Evolutionary conservation across 1,139 yeast species (phyloP).

Genomic region (Blastobotrys illinoisensis): DNA sequence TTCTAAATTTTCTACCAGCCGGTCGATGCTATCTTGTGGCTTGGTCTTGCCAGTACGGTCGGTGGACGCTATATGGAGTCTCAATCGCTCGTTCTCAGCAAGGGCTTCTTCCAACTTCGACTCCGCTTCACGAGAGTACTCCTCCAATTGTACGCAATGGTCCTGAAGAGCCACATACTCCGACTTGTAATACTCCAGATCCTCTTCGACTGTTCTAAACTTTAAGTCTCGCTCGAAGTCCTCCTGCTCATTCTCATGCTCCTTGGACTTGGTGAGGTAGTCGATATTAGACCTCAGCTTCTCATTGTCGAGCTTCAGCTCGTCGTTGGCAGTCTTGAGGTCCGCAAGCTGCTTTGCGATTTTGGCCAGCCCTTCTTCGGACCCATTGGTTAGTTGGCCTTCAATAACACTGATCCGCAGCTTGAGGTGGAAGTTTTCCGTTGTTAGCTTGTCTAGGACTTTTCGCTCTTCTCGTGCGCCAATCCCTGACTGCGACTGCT

Average conservation of each 20-base stretch:
- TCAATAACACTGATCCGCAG: constrained; percentile 18
- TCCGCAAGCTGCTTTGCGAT: constrained; percentile 17
- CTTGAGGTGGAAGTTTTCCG: constrained; percentile 20
- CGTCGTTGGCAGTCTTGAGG: constrained; percentile 16
- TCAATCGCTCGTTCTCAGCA: not conserved
- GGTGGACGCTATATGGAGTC: not conserved
- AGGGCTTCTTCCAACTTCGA: constrained; percentile 7
- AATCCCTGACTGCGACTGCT: constrained; percentile 4
- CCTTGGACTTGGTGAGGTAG: constrained; percentile 9
- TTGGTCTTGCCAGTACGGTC: not conserved
- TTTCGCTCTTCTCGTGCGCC: constrained; percentile 16
- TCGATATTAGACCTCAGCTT: constrained; percentile 16
- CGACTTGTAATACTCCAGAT: constrained; percentile 10
- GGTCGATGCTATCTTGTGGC: not conserved
- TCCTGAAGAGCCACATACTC: constrained; percentile 10
- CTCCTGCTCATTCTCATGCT: constrained; percentile 11
- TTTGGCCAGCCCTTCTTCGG: constrained; percentile 19
- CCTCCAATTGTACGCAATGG: constrained; percentile 10
- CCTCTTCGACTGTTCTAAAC: constrained; percentile 12
- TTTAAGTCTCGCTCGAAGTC: constrained; percentile 10
- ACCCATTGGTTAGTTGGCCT: constrained; percentile 12
- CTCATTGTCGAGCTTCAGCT: constrained; percentile 17
- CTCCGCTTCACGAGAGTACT: constrained; percentile 2
- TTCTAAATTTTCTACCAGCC: not conserved
- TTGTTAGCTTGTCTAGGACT: constrained; percentile 14